These are phyloP conservation scores for Vinca minor DNA, from an alignment of 257 asterid species.

Conservation along the genomic window DNA sequence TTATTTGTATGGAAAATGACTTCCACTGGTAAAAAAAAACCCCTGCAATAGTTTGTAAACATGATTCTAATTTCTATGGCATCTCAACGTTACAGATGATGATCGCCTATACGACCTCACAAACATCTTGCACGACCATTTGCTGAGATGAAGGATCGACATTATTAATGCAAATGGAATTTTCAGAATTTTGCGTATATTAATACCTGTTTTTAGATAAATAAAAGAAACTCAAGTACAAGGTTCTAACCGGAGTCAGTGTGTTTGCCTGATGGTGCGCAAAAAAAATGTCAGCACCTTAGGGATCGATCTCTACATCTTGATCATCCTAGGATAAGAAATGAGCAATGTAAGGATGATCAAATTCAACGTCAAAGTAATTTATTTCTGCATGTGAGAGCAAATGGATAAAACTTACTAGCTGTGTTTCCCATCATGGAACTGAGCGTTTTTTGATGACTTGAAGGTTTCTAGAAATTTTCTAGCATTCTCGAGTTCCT, in stretches of 20 bases:
- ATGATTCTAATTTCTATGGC: neutral
- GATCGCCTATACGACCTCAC: neutral
- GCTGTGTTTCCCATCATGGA: conserved; percentile 84
- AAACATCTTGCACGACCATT: conserved; percentile 1
- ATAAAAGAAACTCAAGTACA: neutral
- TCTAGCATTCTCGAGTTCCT: conserved; percentile 49
- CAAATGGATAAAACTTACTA: conserved; percentile 25
- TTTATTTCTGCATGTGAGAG: neutral
- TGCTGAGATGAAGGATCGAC: neutral
- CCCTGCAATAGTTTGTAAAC: too few relatives aligned
- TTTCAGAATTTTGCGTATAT: too few relatives aligned
- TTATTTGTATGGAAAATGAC: neutral
- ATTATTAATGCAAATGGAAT: neutral
- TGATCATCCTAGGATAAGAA: conserved; percentile 24
- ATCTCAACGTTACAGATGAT: conserved; percentile 2
- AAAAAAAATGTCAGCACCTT: conserved; percentile 1
- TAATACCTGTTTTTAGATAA: neutral
- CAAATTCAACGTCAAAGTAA: neutral
- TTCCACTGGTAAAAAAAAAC: neutral
- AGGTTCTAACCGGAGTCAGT: neutral
- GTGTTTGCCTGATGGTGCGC: too few relatives aligned
- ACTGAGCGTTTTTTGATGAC: conserved; percentile 84
- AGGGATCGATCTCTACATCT: conserved; percentile 3
- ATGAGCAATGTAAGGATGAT: neutral
- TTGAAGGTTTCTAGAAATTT: conserved; percentile 86